phyloP scores from a whole-genome alignment of 768 basidiomycete species.

The Tephrocybe rancida region DNA sequence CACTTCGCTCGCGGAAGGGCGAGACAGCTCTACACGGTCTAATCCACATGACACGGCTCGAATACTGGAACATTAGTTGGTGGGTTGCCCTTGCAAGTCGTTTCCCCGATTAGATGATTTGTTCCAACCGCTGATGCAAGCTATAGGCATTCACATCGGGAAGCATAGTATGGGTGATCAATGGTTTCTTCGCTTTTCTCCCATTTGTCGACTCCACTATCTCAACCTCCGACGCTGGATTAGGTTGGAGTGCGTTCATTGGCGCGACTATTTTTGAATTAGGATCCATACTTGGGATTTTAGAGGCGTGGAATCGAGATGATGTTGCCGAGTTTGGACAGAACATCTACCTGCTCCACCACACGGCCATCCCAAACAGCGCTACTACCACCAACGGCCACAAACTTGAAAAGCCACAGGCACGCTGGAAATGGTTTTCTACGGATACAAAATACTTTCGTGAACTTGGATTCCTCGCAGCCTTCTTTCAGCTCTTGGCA shows the following conservation, averaged over 20 bases:
- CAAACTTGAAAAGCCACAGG: slow-evolving; percentile 25
- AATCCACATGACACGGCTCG: slow-evolving; percentile 32
- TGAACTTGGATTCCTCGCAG: slow-evolving; percentile 52
- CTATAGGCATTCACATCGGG: slow-evolving; percentile 41
- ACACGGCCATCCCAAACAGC: neutral
- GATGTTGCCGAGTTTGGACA: slow-evolving; percentile 40
- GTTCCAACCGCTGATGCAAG: neutral
- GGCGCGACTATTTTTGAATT: slow-evolving; percentile 65
- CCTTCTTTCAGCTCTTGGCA: slow-evolving; percentile 51
- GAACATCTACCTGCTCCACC: slow-evolving; percentile 22
- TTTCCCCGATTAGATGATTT: neutral
- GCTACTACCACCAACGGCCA: neutral
- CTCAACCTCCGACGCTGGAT: slow-evolving; percentile 29
- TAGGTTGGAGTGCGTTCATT: slow-evolving; percentile 52
- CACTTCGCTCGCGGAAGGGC: slow-evolving; percentile 18
- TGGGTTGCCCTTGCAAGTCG: slow-evolving; percentile 40
- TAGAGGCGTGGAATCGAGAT: slow-evolving; percentile 56
- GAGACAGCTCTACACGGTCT: slow-evolving; percentile 20
- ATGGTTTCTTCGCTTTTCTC: slow-evolving; percentile 56
- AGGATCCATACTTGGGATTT: slow-evolving; percentile 52
- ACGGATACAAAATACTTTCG: slow-evolving; percentile 36
- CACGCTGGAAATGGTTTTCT: slow-evolving; percentile 41
- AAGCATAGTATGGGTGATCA: slow-evolving; percentile 54
- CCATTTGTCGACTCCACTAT: slow-evolving; percentile 39
- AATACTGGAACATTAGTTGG: slow-evolving; percentile 49